These are phyloP conservation scores for Centrapalus pauciflorus DNA, from an alignment of 129 eudicot genomes.

Conservation along the genomic window DNA sequence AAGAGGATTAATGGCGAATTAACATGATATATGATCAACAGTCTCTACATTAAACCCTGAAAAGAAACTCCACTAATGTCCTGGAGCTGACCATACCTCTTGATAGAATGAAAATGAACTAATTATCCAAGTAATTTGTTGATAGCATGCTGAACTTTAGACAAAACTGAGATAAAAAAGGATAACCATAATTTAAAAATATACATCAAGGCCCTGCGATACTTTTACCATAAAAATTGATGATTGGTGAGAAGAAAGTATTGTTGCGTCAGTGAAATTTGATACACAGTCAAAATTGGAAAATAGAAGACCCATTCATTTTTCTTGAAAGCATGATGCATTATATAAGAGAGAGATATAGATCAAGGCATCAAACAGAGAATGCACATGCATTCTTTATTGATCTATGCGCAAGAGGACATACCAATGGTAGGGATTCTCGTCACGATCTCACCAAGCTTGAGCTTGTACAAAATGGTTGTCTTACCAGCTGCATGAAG, in stretches of 20 bases:
- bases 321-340: not conserved
- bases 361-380: not conserved
- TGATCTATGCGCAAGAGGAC: not conserved
- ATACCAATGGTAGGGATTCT: constrained; percentile 64
- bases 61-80: not conserved
- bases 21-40: too few species aligned
- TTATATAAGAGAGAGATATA: not conserved
- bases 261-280: not conserved
- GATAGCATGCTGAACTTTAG: not conserved
- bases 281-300: not conserved
- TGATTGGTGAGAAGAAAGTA: not conserved
- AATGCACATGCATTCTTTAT: not conserved
- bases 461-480: constrained; percentile 54
- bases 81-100: not conserved
- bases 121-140: not conserved
- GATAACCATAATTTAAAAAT: not conserved
- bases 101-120: not conserved
- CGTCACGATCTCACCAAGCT: constrained; percentile 51
- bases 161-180: not conserved
- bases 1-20: too few species aligned
- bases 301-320: not conserved
- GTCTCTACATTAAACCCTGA: constrained; percentile 56
- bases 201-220: not conserved
- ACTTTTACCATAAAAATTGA: not conserved
- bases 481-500: constrained; percentile 67